These are phyloP conservation scores for Aurifilum marmelostoma DNA, from an alignment of 2,329 filamentous ascomycete genomes.

Conservation along the genomic window DNA sequence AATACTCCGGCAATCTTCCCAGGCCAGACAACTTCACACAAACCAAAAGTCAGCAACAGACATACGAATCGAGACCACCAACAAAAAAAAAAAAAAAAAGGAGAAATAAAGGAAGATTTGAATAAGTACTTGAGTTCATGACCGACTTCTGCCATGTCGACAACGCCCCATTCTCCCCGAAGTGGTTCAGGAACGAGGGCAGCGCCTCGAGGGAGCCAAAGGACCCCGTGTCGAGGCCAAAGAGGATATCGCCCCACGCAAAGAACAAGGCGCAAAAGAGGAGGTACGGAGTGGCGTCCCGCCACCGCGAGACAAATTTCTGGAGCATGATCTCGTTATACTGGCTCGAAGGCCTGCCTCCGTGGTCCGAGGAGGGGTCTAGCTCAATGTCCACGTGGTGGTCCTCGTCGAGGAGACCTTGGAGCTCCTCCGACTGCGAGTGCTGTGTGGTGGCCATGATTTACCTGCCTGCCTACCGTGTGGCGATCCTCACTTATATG, in stretches of 20 bases:
- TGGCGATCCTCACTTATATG: background rate
- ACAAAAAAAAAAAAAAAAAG: background rate
- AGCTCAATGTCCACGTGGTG: background rate
- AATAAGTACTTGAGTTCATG: conserved; percentile 17
- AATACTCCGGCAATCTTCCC: conserved; percentile 15
- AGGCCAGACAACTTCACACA: conserved; percentile 16
- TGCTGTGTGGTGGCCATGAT: background rate
- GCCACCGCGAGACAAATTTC: conserved; percentile 13
- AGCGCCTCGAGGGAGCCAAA: conserved; percentile 20
- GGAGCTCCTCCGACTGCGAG: background rate
- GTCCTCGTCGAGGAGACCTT: background rate
- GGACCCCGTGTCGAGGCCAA: conserved; percentile 28
- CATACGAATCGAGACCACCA: background rate
- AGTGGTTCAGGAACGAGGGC: conserved; percentile 16
- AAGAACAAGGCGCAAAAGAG: conserved; percentile 29
- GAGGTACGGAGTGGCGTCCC: conserved; percentile 30
- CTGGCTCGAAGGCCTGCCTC: background rate
- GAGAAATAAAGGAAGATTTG: background rate
- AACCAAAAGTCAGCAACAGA: background rate
- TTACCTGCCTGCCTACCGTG: background rate
- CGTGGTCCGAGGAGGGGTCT: background rate
- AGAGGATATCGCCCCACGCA: conserved; percentile 29
- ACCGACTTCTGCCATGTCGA: conserved; percentile 15
- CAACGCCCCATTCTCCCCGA: background rate
- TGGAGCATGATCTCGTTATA: background rate